Percentiles rank a stretch among this genome's conserved stretches.
Conservation (phyloP, 139 green algal genomes). For the Asterochloris sp. region DNA sequence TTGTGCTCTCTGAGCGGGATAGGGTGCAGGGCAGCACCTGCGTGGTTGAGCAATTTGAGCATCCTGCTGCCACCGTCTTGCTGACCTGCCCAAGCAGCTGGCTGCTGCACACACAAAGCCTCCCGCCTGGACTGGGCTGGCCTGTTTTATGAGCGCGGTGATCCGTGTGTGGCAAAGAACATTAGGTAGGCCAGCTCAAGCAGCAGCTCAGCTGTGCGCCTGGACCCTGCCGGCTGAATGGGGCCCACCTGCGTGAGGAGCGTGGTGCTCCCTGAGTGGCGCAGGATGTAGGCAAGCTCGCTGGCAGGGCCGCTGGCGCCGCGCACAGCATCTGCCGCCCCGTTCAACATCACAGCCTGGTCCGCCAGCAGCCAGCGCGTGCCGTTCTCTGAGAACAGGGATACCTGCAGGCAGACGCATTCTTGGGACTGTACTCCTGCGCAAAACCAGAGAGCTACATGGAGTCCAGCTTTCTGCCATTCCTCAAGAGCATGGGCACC, state of each 20-base stretch:
- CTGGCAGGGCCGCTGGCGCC: conserved; percentile 59
- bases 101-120: too few relatives aligned
- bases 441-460: neutral
- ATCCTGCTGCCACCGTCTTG: too few relatives aligned
- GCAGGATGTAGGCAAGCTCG: conserved; percentile 85
- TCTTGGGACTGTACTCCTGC: neutral
- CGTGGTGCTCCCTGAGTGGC: conserved; percentile 53
- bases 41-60: too few relatives aligned
- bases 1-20: too few relatives aligned
- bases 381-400: conserved; percentile 83
- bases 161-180: too few relatives aligned
- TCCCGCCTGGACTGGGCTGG: too few relatives aligned
- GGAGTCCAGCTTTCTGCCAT: neutral
- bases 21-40: too few relatives aligned
- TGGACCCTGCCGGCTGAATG: neutral
- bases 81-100: too few relatives aligned
- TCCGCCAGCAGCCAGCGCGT: conserved; percentile 85
- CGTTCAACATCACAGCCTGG: conserved; percentile 70
- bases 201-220: neutral
- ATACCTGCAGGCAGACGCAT: conserved; percentile 37
- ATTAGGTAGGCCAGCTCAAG: neutral
- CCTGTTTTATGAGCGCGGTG: too few relatives aligned
- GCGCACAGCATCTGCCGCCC: conserved; percentile 63
- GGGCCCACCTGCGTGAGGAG: conserved; percentile 17
- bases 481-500: neutral